Evolutionary conservation across 2,329 filamentous ascomycete genomes (phyloP).

Genomic region (Neurospora sp.): DNA sequence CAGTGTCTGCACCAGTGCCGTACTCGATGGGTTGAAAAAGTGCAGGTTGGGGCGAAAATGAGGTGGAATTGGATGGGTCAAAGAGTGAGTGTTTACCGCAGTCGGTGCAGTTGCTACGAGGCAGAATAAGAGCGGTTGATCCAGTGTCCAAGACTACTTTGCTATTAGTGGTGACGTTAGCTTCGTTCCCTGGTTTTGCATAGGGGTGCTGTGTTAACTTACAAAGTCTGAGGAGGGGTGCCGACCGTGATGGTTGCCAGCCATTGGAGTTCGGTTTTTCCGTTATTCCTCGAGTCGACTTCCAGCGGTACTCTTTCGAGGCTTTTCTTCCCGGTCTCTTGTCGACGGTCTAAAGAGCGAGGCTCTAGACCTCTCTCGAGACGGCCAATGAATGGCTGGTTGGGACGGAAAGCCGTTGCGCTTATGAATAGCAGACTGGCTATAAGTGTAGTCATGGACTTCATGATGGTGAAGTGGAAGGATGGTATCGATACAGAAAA

Average conservation of each 20-base stretch:
- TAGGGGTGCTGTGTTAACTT: conserved; percentile 7
- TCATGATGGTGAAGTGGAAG: not conserved
- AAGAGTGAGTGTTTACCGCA: conserved; percentile 19
- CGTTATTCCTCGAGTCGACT: not conserved
- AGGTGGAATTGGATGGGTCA: conserved; percentile 20
- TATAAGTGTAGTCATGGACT: not conserved
- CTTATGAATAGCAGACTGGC: not conserved
- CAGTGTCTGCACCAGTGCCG: conserved; percentile 20
- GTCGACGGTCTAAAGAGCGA: not conserved
- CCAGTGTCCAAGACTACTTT: conserved; percentile 25
- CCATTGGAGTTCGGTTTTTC: conserved; percentile 10
- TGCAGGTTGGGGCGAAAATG: conserved; percentile 19
- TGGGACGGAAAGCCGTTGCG: not conserved
- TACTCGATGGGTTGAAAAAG: conserved; percentile 13
- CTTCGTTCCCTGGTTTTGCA: too few relatives aligned
- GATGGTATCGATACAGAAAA: not conserved
- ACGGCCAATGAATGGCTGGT: not conserved
- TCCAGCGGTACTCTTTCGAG: not conserved
- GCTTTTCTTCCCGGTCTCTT: not conserved
- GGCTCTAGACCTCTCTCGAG: not conserved
- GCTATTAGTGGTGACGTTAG: conserved; percentile 9
- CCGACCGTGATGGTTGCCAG: conserved; percentile 13
- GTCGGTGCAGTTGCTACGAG: conserved; percentile 20
- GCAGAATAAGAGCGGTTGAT: conserved; percentile 21
- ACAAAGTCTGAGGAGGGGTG: conserved; percentile 20